phyloP scores from a whole-genome alignment of 352 stramenopile species.

The Saprolegnia diclina region DNA sequence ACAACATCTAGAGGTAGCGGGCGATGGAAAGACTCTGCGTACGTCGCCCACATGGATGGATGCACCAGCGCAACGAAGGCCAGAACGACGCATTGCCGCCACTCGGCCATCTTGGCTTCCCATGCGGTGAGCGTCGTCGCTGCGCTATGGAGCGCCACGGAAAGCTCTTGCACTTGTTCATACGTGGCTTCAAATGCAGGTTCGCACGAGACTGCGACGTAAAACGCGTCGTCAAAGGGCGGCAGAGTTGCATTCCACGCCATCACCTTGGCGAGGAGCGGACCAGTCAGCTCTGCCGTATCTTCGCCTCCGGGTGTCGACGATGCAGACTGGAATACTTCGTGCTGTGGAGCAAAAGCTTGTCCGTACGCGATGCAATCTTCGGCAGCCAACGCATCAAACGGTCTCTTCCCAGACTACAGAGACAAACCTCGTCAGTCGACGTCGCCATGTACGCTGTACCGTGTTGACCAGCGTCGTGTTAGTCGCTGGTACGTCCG shows the following conservation, averaged over 20 bases:
- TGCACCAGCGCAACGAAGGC: constrained; percentile 64
- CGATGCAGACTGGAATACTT: constrained; percentile 23
- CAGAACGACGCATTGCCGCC: constrained; percentile 58
- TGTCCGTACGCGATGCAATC: constrained; percentile 57
- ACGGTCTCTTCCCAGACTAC: constrained; percentile 57
- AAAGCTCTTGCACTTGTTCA: constrained; percentile 58
- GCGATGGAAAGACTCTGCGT: constrained; percentile 30
- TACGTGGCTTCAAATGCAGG: constrained; percentile 54
- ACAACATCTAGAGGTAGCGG: constrained; percentile 7
- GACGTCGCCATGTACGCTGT: constrained; percentile 5
- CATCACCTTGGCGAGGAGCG: constrained; percentile 38
- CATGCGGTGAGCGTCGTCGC: constrained; percentile 38
- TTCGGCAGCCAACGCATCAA: constrained; percentile 48
- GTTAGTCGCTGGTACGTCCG: constrained; percentile 45
- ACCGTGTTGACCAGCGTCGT: constrained; percentile 62
- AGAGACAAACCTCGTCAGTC: not conserved
- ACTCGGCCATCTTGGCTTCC: constrained; percentile 47
- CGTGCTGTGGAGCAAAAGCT: constrained; percentile 39
- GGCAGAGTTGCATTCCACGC: constrained; percentile 70
- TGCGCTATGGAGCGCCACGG: constrained; percentile 36
- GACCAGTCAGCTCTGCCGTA: constrained; percentile 41
- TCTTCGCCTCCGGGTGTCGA: constrained; percentile 57
- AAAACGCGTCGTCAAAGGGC: constrained; percentile 70
- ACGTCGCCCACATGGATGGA: constrained; percentile 57
- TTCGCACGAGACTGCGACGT: constrained; percentile 72